Percentiles rank a stretch among this genome's conserved stretches.
phyloP scores from a whole-genome alignment of 2,329 filamentous ascomycete species.

The Fusarium sp. region DNA sequence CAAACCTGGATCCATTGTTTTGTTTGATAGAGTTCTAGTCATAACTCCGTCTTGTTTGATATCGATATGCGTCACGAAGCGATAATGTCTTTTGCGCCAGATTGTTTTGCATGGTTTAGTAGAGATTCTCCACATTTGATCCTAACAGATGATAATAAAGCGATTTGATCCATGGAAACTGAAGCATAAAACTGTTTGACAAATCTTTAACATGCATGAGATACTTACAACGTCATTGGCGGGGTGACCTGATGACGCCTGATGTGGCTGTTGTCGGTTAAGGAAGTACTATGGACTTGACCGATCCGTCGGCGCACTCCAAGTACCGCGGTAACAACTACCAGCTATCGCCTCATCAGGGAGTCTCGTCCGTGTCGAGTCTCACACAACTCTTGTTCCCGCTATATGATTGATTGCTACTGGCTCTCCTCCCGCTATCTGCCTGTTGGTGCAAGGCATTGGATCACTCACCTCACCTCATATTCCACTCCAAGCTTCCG shows the following conservation, averaged over 20 bases:
- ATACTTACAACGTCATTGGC: slow-evolving; percentile 48
- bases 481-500: slow-evolving; percentile 31
- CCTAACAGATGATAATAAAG: not conserved
- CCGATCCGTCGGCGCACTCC: rapidly evolving
- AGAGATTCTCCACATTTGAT: not conserved
- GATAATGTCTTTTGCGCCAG: slow-evolving; percentile 3
- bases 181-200: slow-evolving; percentile 31
- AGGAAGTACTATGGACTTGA: not conserved
- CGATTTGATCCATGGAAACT: slow-evolving; percentile 4
- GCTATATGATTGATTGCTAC: slow-evolving; percentile 37
- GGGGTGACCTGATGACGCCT: slow-evolving; percentile 46
- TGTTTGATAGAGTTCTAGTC: not conserved
- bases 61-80: not conserved
- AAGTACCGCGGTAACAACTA: slow-evolving; percentile 5
- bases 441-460: slow-evolving; percentile 34
- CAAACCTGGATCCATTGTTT: not conserved
- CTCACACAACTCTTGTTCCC: slow-evolving; percentile 38
- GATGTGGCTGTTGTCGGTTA: slow-evolving; percentile 19
- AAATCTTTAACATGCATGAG: slow-evolving; percentile 19
- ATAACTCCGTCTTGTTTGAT: not conserved
- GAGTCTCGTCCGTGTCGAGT: slow-evolving; percentile 9
- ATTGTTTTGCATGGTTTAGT: not conserved
- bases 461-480: slow-evolving; percentile 22
- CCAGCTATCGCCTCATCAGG: slow-evolving; percentile 31
- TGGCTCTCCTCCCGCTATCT: slow-evolving; percentile 14